Evolutionary conservation across 2,329 filamentous ascomycete species (phyloP), one percentile per base, ranked within the genome.

Genomic region (Microascus cirrosus): DNA sequence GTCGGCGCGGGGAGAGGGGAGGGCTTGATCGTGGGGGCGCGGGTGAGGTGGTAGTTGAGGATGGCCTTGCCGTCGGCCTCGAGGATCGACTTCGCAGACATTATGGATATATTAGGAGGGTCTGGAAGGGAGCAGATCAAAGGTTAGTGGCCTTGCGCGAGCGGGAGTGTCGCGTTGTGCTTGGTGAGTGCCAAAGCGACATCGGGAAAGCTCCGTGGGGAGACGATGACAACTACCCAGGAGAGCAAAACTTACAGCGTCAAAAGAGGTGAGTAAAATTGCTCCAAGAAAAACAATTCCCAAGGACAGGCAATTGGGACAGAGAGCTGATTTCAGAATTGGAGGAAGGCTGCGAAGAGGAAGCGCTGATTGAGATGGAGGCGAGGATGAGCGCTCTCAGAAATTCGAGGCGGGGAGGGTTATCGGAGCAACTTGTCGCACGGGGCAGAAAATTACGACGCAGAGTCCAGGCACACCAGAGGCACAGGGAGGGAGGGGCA

Each of bases 1-100:
- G 88, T 76, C 63, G 89, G 81, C 65, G 82, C 73, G 66, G 92
- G 90, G 59, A 97, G 90, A 77, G 94, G 91, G 70, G 91, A 93
- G 66, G 93, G 89, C 88, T 96, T 97, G 85, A 99, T 96, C 74
- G 95, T 88, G 65, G 91, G 87, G 67, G 94, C 90, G 73, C 94
- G 89, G 68, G 94, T 97, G 77, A 99, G 91, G 83, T 97, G 94
- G 84, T 97, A 99, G 89, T 96, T 97, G 84, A 99, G 84, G 81
- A 99, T 97, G 84, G 94, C 94, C 89, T 99, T 99, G 85, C 94
- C 94, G 81, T 99, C 94, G 82, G 93, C 93, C 83, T 99, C 94
- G 82, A 89, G 79, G 73, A 99, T 97, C 66, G 93, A 89, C 81
- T 99, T 99, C 76, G 94, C 73, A 65, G 73, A 76, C 73, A 76